Evolutionary conservation across 768 basidiomycete genomes (phyloP).

Genomic region (Megacollybia marginata): DNA sequence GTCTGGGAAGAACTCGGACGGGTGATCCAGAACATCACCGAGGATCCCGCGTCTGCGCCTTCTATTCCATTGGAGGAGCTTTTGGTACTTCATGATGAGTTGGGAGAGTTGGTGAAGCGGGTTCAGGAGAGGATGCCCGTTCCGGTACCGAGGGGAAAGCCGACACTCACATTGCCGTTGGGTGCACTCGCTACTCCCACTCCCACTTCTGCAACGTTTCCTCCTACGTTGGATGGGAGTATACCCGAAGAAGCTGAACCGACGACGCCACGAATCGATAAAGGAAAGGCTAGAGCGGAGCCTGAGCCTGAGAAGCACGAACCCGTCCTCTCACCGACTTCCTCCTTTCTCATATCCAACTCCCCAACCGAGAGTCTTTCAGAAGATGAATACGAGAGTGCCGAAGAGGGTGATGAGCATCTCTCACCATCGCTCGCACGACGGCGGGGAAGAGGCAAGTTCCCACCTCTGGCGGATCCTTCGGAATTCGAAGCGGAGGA

Average conservation of each 20-base stretch:
- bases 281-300: constrained; percentile 70
- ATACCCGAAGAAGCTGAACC: no score
- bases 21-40: no score
- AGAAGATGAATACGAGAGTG: constrained; percentile 5
- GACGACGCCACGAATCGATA: constrained; percentile 46
- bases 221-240: no score
- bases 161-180: neutral
- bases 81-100: constrained; percentile 62
- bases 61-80: constrained; percentile 39
- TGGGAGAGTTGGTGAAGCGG: constrained; percentile 50
- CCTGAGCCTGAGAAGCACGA: constrained; percentile 62
- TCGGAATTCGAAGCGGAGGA: constrained; percentile 28
- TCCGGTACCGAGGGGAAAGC: constrained; percentile 7
- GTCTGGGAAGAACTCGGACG: no score
- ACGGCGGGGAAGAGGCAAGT: no score
- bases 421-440: no score
- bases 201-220: no score
- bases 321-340: constrained; percentile 67
- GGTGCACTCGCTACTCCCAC: no score
- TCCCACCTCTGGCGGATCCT: no score
- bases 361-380: neutral
- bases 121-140: constrained; percentile 14
- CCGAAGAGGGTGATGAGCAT: constrained; percentile 16
- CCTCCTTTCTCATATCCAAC: constrained; percentile 26
- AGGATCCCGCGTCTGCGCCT: neutral